Base-by-base conservation (phyloP, 176 grass and related monocot genomes). In the Aegilops sharonensis region DNA sequence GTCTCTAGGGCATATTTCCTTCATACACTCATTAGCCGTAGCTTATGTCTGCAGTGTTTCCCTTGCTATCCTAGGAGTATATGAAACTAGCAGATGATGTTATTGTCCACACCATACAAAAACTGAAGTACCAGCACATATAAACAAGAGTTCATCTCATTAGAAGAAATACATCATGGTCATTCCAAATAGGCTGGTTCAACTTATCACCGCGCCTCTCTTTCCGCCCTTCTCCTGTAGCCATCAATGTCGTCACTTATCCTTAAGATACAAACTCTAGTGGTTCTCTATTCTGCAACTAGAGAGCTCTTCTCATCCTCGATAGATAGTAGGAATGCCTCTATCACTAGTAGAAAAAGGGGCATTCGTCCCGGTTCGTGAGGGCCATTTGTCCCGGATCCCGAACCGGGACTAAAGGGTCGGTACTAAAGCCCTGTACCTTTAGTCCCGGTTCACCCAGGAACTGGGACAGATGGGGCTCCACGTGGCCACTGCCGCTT, bases 241-340 rank as follows among this genome's bases (percentile, higher is more conserved):
- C 31, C 66, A 68, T 68, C 32, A 35, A 68, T 2, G 4, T 9
- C 66, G 0, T 31, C 66, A 35, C 8, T 68, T 18, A 68, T 68
- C 3, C 65, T 34, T 0, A 4, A 68, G 7, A 20, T 20, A 68
- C 15, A 2, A 35, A 1, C 31, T 35, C 31, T 68, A 0, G 7
- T 8, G 4, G 8, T 35, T 68, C 1, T 36, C 65, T 35, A 18
- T 68, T 68, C 8, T 68, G 78, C 85, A 77, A 79, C 83, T 72
- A 95, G 78, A 20, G 89, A 85, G 11, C 63, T 90, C 5, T 5
- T 68, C 24, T 98, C 88, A 27, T 78, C 87, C 67, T 95, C 31
- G 14, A 35, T 4, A 18, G 15, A 35, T 7, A 68, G 65, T 34
- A 35, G 2, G 4, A 68, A 8, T 35, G 65, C 18, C 65, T 34